A percentile compares a stretch with the other conserved stretches of the same genome.
Evolutionary conservation across 2,329 filamentous ascomycete genomes (phyloP).

Genomic region (Coniochaeta ligniaria): DNA sequence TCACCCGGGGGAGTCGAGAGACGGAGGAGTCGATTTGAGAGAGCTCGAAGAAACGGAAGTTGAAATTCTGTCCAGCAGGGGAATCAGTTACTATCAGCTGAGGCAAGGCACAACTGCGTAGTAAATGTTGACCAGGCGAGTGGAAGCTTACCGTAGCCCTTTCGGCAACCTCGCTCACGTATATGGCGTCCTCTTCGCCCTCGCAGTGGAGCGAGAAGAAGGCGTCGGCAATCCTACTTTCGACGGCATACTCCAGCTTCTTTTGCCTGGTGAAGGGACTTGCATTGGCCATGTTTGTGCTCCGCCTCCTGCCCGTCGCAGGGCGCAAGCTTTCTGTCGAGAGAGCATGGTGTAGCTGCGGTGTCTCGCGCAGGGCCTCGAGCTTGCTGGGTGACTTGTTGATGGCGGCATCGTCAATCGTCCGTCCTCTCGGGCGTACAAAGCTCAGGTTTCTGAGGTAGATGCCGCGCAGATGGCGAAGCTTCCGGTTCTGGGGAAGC

Average conservation of each 20-base stretch:
- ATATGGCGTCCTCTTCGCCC: conserved; percentile 64
- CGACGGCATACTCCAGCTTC: conserved; percentile 66
- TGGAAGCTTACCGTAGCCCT: conserved; percentile 54
- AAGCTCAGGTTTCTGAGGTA: conserved; percentile 82
- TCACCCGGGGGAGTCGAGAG: conserved; percentile 58
- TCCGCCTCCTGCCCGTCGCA: conserved; percentile 30
- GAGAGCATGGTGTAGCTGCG: conserved; percentile 45
- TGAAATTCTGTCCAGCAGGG: conserved; percentile 59
- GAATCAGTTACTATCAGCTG: neutral
- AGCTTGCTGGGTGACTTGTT: conserved; percentile 65
- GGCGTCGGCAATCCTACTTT: conserved; percentile 69
- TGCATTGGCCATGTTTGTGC: conserved; percentile 38
- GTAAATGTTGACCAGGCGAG: too few relatives aligned
- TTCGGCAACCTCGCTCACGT: conserved; percentile 76
- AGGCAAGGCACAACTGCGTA: neutral
- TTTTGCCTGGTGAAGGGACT: conserved; percentile 55
- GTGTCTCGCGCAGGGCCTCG: conserved; percentile 37
- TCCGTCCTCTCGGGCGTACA: conserved; percentile 44
- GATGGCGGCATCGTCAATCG: conserved; percentile 72
- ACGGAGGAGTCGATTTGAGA: conserved; percentile 53
- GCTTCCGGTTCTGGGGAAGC: conserved; percentile 70
- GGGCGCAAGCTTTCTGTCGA: conserved; percentile 46
- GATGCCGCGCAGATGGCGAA: conserved; percentile 81
- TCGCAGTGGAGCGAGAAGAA: conserved; percentile 81
- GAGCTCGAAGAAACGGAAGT: conserved; percentile 79